A percentile compares a stretch with the other conserved stretches of the same genome.
Evolutionary conservation across 495 filamentous ascomycete genomes (phyloP).

Genomic region (Xeromyces bisporus): DNA sequence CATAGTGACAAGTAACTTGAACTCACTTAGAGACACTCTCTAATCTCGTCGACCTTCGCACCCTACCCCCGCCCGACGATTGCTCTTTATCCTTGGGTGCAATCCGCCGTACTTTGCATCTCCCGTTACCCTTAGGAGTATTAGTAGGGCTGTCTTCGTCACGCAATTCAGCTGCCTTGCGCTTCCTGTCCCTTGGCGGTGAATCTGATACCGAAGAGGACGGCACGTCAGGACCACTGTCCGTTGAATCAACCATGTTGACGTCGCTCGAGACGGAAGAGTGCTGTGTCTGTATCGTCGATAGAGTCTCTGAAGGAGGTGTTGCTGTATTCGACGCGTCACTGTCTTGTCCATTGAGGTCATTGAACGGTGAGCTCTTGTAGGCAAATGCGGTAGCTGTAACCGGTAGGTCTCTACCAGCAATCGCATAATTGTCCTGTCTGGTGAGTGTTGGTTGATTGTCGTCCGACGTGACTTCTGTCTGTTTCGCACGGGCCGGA

Average conservation of each 20-base stretch:
- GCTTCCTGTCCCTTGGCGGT: conserved; percentile 16
- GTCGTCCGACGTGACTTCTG: too few species aligned
- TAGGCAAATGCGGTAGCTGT: neutral
- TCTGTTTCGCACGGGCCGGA: too few species aligned
- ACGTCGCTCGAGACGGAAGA: conserved; percentile 1
- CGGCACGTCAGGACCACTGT: neutral
- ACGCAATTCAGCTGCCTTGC: conserved; percentile 20
- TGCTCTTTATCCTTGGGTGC: conserved; percentile 11
- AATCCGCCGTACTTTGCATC: conserved; percentile 13
- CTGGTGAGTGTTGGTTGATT: too few species aligned
- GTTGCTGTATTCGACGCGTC: neutral
- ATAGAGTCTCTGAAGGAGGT: neutral
- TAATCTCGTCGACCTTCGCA: conserved; percentile 20
- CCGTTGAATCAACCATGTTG: neutral
- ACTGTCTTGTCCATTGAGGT: neutral
- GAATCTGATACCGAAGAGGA: neutral
- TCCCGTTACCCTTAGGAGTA: neutral
- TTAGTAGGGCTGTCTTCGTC: conserved; percentile 3
- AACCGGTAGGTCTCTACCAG: neutral
- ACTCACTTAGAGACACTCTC: conserved; percentile 7
- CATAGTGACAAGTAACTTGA: too few species aligned
- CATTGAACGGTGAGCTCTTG: too few species aligned
- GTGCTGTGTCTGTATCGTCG: neutral
- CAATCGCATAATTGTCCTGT: too few species aligned
- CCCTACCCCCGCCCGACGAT: conserved; percentile 11